Conservation (phyloP, 176 grass and related monocot species). For the Avena eriantha region DNA sequence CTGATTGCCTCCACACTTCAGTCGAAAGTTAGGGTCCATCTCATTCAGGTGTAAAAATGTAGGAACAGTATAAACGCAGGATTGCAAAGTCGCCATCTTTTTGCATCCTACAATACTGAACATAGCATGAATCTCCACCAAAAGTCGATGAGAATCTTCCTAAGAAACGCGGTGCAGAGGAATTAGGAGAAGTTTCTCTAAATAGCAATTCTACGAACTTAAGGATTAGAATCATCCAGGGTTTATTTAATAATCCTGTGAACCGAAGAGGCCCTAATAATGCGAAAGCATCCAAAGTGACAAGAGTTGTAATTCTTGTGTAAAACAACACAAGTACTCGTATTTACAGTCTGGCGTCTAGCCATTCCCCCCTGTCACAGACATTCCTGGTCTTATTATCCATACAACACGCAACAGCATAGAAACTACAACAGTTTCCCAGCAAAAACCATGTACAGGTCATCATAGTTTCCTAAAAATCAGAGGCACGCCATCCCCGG, state of each 20-base stretch:
- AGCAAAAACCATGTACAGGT: background rate
- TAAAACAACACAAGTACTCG: background rate
- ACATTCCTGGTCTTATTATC: background rate
- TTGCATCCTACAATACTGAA: background rate
- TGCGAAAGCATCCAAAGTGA: background rate
- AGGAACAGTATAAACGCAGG: too few species aligned
- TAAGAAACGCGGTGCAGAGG: background rate
- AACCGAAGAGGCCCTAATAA: background rate
- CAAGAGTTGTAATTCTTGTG: background rate
- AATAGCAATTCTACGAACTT: background rate
- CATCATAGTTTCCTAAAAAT: slow-evolving; percentile 39
- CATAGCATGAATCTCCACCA: background rate
- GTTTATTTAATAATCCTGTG: background rate
- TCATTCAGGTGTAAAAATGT: too few species aligned
- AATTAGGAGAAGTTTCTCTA: background rate
- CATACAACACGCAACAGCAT: background rate
- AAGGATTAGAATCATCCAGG: background rate
- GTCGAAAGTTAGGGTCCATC: too few species aligned
- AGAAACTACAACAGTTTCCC: background rate
- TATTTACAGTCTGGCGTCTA: background rate
- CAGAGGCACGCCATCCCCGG: slow-evolving; percentile 57
- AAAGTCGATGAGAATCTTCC: too few species aligned
- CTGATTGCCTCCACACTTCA: too few species aligned
- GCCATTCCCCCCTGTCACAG: background rate
- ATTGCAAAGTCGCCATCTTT: background rate